Evolutionary conservation across 1,284 basidiomycete species (phyloP).

Genomic region (Naganishia sp.): DNA sequence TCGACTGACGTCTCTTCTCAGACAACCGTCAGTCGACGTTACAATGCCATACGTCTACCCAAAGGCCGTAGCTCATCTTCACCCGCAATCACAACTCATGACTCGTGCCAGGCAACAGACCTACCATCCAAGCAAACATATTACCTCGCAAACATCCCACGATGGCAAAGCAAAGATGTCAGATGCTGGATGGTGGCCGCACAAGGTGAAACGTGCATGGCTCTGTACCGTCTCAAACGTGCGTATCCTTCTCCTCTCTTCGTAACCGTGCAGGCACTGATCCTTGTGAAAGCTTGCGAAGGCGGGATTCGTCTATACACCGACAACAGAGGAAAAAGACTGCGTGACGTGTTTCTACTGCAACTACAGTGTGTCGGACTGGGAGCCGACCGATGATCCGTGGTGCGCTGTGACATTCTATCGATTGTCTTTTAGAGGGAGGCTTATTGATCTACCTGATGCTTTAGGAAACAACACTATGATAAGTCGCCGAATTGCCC

Average conservation of each 20-base stretch:
- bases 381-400: conserved; percentile 78
- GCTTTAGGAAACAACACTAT: conserved; percentile 43
- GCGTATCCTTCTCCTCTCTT: conserved; percentile 33
- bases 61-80: conserved; percentile 60
- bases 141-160: background rate
- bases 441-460: conserved; percentile 35
- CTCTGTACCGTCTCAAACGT: conserved; percentile 71
- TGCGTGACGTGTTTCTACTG: conserved; percentile 77
- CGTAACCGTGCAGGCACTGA: background rate
- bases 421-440: conserved; percentile 55
- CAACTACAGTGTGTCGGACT: conserved; percentile 68
- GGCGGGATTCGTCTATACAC: conserved; percentile 76
- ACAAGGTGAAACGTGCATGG: conserved; percentile 66
- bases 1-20: background rate
- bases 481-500: conserved; percentile 46
- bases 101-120: conserved; percentile 69
- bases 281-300: conserved; percentile 66
- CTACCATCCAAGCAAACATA: conserved; percentile 52
- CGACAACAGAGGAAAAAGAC: conserved; percentile 64
- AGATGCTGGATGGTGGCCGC: conserved; percentile 63
- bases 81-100: conserved; percentile 67
- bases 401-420: conserved; percentile 63
- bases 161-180: conserved; percentile 42
- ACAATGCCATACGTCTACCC: conserved; percentile 7
- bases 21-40: conserved; percentile 25